These are phyloP conservation scores for Conidiobolus incongruus DNA, from an alignment of 371 early-diverging fungal species.

Conservation along the genomic window DNA sequence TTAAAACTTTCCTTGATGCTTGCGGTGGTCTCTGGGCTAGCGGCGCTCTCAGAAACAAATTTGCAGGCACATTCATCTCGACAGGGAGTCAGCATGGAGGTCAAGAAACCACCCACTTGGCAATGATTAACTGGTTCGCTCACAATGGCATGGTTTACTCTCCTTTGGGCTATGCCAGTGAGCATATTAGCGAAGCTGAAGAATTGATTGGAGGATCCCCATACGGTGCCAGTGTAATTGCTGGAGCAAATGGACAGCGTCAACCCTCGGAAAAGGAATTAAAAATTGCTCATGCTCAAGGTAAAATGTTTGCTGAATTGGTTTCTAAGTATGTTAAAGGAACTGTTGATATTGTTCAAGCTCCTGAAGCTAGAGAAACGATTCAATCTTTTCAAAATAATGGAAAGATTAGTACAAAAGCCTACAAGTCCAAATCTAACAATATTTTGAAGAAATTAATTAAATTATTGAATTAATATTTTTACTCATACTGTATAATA, in stretches of 20 bases:
- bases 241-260: conserved; percentile 33
- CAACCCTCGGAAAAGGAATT: conserved; percentile 34
- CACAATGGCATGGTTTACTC: conserved; percentile 69
- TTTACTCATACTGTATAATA: too few species aligned
- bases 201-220: conserved; percentile 44
- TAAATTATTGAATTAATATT: too few species aligned
- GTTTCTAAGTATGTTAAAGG: conserved; percentile 8
- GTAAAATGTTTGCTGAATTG: conserved; percentile 31
- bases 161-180: conserved; percentile 36
- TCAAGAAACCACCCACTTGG: conserved; percentile 50
- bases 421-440: too few species aligned
- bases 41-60: conserved; percentile 41
- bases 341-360: too few species aligned
- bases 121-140: conserved; percentile 36
- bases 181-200: conserved; percentile 19
- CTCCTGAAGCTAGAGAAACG: too few species aligned
- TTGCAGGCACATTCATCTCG: conserved; percentile 45
- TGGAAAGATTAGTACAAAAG: too few species aligned
- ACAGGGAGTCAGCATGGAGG: conserved; percentile 55
- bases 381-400: too few species aligned
- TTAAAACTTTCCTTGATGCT: conserved; percentile 42
- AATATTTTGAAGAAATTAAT: too few species aligned
- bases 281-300: conserved; percentile 34
- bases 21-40: conserved; percentile 19
- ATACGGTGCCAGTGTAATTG: conserved; percentile 17